Percentiles rank a stretch among this genome's conserved stretches.
Evolutionary conservation across 306 rosid genomes (phyloP).

Genomic region (Corylus avellana): DNA sequence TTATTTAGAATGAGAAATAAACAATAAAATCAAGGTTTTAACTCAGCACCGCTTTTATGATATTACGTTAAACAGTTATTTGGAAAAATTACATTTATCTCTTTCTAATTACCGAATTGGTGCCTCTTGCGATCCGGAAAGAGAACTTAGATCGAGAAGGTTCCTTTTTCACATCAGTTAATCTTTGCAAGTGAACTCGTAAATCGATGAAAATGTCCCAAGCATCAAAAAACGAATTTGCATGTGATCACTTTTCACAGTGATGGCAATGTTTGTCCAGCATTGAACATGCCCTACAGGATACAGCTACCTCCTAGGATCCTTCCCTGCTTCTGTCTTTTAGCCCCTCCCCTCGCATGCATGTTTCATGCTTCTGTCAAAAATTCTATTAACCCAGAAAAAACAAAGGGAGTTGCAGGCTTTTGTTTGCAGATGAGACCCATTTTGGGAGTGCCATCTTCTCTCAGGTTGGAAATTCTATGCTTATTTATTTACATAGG

Average conservation of each 20-base stretch:
- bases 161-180: constrained; percentile 13
- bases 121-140: not conserved
- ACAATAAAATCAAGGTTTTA: no score
- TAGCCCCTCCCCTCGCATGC: not conserved
- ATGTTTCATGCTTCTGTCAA: not conserved
- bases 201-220: not conserved
- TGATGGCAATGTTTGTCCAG: not conserved
- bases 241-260: not conserved
- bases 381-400: not conserved
- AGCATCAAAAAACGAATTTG: not conserved
- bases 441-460: not conserved
- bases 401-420: not conserved
- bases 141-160: not conserved
- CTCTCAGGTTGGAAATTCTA: not conserved
- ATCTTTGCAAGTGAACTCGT: not conserved
- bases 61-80: no score
- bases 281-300: not conserved
- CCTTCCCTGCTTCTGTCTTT: constrained; percentile 18
- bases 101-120: no score
- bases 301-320: not conserved
- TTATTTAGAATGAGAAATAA: no score
- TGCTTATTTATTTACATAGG: no score
- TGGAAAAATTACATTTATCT: no score
- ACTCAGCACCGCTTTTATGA: no score
- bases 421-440: not conserved